These are phyloP conservation scores for Pelargonium australe DNA, from an alignment of 441 rosid species.

Conservation along the genomic window DNA sequence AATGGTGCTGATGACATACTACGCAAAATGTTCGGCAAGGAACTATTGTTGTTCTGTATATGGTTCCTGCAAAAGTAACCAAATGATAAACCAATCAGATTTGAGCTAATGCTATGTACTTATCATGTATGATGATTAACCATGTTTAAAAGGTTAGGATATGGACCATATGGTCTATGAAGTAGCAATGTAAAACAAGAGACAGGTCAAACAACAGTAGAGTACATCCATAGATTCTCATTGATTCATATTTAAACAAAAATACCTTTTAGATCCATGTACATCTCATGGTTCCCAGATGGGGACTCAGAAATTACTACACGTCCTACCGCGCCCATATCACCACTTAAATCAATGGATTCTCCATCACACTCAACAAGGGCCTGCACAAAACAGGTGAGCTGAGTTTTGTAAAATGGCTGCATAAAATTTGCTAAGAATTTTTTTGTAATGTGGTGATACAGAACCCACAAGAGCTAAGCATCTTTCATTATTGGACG, in stretches of 20 bases:
- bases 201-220: neutral
- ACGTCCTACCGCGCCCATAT: slow-evolving; percentile 92
- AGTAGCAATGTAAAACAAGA: neutral
- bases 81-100: slow-evolving; percentile 19
- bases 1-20: slow-evolving; percentile 38
- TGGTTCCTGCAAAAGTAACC: slow-evolving; percentile 65
- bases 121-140: slow-evolving; percentile 13
- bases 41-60: slow-evolving; percentile 72
- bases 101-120: slow-evolving; percentile 4
- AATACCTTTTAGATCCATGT: slow-evolving; percentile 81
- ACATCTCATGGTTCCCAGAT: slow-evolving; percentile 53
- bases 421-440: neutral
- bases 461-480: neutral
- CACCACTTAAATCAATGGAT: slow-evolving; percentile 90
- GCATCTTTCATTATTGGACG: neutral
- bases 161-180: slow-evolving; percentile 1
- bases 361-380: slow-evolving; percentile 96
- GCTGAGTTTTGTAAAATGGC: neutral
- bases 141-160: slow-evolving; percentile 6
- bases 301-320: slow-evolving; percentile 54
- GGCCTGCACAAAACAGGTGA: slow-evolving; percentile 47
- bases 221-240: slow-evolving; percentile 15
- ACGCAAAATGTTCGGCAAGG: slow-evolving; percentile 91
- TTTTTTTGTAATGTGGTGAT: neutral
- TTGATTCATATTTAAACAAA: slow-evolving; percentile 2